phyloP scores from a whole-genome alignment of 2,329 filamentous ascomycete species.

The Talaromyces amestolkiae region DNA sequence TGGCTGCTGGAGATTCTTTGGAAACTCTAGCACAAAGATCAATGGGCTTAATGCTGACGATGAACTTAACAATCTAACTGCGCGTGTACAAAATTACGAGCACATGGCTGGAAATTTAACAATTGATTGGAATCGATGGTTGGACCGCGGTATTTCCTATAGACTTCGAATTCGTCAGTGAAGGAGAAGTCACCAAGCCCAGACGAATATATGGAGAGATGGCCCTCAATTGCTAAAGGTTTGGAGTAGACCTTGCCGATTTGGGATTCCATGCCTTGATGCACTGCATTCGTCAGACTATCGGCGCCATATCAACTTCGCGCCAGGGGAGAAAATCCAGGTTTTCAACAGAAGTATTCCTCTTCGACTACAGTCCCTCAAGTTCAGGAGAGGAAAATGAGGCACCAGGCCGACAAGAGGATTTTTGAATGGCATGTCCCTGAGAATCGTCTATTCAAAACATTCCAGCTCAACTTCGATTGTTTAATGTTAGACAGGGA shows the following conservation, averaged over 20 bases:
- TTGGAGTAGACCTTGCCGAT: neutral
- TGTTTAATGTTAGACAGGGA: no score
- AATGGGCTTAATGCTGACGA: neutral
- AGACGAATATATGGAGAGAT: neutral
- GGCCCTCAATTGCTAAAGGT: neutral
- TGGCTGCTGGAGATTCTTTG: neutral
- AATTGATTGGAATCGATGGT: neutral
- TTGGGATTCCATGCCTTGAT: neutral
- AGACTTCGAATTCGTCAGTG: neutral
- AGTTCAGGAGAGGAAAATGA: neutral
- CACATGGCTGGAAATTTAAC: neutral
- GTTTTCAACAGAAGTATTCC: neutral
- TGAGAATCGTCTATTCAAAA: neutral
- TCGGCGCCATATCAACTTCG: neutral
- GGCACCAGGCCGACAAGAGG: neutral
- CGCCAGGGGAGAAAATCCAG: neutral
- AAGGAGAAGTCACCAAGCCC: neutral
- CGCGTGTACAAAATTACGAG: neutral
- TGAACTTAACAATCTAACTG: neutral
- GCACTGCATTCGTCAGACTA: neutral
- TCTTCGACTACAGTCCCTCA: neutral
- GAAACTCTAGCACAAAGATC: neutral
- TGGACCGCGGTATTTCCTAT: neutral
- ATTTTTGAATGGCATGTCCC: neutral
- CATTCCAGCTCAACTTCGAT: neutral